phyloP scores from a whole-genome alignment of 2,329 filamentous ascomycete species.

The Fusarium coffeatum region DNA sequence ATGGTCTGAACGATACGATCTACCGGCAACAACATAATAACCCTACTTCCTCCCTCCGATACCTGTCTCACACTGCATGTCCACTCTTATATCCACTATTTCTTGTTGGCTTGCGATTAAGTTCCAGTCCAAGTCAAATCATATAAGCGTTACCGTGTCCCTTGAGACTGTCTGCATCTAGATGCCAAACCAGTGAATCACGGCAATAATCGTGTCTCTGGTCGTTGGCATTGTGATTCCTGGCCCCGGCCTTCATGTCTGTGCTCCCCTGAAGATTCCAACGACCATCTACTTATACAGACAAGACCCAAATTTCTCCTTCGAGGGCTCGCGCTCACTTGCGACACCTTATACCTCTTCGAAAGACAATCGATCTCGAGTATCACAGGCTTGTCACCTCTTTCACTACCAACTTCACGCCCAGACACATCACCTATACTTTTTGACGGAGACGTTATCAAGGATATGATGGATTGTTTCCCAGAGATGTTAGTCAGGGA shows the following conservation, averaged over 20 bases:
- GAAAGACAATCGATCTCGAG: conserved; percentile 53
- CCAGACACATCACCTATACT: conserved; percentile 41
- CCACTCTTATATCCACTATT: conserved; percentile 34
- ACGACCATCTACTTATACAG: conserved; percentile 44
- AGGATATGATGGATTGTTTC: conserved; percentile 57
- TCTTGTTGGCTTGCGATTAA: conserved; percentile 27
- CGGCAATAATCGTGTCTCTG: conserved; percentile 29
- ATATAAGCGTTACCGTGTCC: conserved; percentile 36
- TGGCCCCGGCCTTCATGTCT: conserved; percentile 28
- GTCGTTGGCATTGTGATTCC: conserved; percentile 11
- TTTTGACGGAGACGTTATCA: conserved; percentile 44
- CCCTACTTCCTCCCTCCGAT: conserved; percentile 33
- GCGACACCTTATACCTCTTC: conserved; percentile 34
- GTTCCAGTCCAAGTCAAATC: conserved; percentile 34
- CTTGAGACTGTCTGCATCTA: conserved; percentile 3
- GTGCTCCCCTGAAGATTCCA: conserved; percentile 35
- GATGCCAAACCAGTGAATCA: conserved; percentile 20
- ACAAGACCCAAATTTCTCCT: conserved; percentile 32
- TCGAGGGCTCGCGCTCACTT: conserved; percentile 19
- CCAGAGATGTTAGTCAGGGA: conserved; percentile 68
- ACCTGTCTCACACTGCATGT: conserved; percentile 30
- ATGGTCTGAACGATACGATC: conserved; percentile 2
- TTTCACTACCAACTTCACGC: conserved; percentile 50
- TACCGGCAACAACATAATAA: conserved; percentile 30
- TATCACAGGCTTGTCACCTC: conserved; percentile 55